Evolutionary conservation across 306 rosid genomes (phyloP), one percentile per base, ranked within the genome.

Genomic region (Vachellia collinsii): DNA sequence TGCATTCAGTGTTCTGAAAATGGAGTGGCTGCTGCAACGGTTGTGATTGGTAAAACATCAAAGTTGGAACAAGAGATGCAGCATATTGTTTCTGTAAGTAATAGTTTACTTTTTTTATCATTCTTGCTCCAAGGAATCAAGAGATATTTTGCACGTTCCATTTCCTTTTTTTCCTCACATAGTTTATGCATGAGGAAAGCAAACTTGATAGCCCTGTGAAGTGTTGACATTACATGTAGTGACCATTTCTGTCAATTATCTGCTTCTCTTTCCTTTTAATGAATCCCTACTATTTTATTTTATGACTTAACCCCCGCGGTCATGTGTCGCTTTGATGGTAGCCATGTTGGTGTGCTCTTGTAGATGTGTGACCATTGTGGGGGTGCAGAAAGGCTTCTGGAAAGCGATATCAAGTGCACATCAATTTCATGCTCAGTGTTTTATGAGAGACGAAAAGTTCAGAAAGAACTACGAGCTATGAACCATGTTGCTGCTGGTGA

Each of bases 301-400:
- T 11, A 47, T 80, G 75, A 42, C 63, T 43, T 70, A 53, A 7
- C 13, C 13, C 6, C 3, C 6, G 0, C 42, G 41, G 36, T 70
- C 74, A 7, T 46, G n/a, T 23, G 9, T 63, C 13, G 41, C 8
- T 29, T 19, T 63, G 68, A 8, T 75, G 54, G 67, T 85, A 38
- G 43, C 51, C 61, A 4, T 63, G 14, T 70, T 54, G 54, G 70
- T 66, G 14, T 50, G 38, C 66, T 62, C 64, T 74, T 82, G 83
- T 86, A 94, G 98, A 85, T 94, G 79, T 94, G 98, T 83, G 91
- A 86, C 39, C 97, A 94, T 77, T 94, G 98, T 78, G 98, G 94
- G 80, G 98, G 94, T 0, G 97, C 94, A 8, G 95, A 90, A 34
- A 84, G 86, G 86, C 83, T 91, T 67, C 74, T 89, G 65, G 97